phyloP scores from a whole-genome alignment of 345 rosid genomes.

The Brassica rapa region DNA sequence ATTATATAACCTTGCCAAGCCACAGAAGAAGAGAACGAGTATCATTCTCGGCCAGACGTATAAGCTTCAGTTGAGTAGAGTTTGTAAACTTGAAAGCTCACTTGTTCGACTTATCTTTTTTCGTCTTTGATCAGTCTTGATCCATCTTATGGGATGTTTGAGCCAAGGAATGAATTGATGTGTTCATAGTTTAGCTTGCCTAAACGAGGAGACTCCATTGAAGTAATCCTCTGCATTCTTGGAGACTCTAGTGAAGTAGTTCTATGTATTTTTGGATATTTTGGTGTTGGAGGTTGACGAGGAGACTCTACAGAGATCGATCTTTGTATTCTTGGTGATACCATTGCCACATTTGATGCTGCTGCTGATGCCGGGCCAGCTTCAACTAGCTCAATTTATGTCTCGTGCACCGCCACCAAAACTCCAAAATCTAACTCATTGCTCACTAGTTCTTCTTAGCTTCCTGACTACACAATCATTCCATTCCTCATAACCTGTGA shows the following conservation, averaged over 20 bases:
- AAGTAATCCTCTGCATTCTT: constrained; percentile 31
- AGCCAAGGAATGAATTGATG: constrained; percentile 46
- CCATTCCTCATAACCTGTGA: constrained; percentile 95
- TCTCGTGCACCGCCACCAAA: constrained; percentile 84
- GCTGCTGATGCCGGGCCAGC: constrained; percentile 30
- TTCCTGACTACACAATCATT: constrained; percentile 84
- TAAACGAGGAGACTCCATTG: constrained; percentile 42
- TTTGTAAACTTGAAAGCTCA: constrained; percentile 73
- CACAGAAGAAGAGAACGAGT: constrained; percentile 52
- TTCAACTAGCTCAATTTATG: constrained; percentile 85
- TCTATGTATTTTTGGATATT: constrained; percentile 33
- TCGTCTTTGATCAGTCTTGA: constrained; percentile 87
- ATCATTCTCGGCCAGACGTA: constrained; percentile 93
- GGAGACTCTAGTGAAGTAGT: constrained; percentile 37
- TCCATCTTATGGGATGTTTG: constrained; percentile 56
- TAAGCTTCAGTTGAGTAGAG: constrained; percentile 79
- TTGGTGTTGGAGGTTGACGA: constrained; percentile 38
- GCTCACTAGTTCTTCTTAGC: constrained; percentile 56
- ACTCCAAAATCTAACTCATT: constrained; percentile 70
- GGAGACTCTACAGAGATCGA: constrained; percentile 20
- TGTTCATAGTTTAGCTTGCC: constrained; percentile 49
- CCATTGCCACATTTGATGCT: constrained; percentile 37
- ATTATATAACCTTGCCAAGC: constrained; percentile 78
- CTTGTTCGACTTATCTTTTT: constrained; percentile 79
- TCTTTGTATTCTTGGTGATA: constrained; percentile 37